Evolutionary conservation across 2,329 filamentous ascomycete genomes (phyloP).

Genomic region (Amesomyces nigricolor): DNA sequence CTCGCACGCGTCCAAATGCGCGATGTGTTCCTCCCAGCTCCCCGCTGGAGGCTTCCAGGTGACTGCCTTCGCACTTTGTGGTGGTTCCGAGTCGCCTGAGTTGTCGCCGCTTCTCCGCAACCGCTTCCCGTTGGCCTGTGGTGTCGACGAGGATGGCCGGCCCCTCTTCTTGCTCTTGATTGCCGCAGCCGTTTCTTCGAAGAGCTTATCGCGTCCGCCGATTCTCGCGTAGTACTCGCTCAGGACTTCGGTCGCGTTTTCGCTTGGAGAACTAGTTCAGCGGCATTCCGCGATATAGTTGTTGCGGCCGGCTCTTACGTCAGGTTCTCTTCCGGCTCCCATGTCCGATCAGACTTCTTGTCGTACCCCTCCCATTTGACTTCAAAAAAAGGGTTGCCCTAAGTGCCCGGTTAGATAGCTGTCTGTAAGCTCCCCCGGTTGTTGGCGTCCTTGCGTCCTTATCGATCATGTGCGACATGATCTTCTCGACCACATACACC

Average conservation of each 20-base stretch:
- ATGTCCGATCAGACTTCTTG: constrained; percentile 63
- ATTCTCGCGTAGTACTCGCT: constrained; percentile 57
- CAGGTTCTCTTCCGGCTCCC: constrained; percentile 72
- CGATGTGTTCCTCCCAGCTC: constrained; percentile 70
- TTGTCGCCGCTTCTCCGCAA: constrained; percentile 45
- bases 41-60: constrained; percentile 65
- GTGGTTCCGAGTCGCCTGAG: constrained; percentile 42
- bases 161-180: constrained; percentile 54
- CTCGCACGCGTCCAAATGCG: constrained; percentile 65
- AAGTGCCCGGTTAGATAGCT: not conserved
- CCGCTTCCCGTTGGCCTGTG: constrained; percentile 40
- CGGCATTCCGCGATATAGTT: not conserved
- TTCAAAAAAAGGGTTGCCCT: constrained; percentile 52
- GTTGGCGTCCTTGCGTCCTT: constrained; percentile 38
- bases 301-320: constrained; percentile 35
- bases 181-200: constrained; percentile 46
- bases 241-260: constrained; percentile 55
- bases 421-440: not conserved
- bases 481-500: constrained; percentile 62
- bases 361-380: constrained; percentile 81
- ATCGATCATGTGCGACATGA: constrained; percentile 59
- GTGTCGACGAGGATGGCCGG: constrained; percentile 38
- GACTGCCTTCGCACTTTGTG: constrained; percentile 37
- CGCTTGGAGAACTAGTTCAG: constrained; percentile 34
- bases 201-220: constrained; percentile 56